Base-by-base conservation (phyloP, 306 rosid species). In the Clitoria ternatea region DNA sequence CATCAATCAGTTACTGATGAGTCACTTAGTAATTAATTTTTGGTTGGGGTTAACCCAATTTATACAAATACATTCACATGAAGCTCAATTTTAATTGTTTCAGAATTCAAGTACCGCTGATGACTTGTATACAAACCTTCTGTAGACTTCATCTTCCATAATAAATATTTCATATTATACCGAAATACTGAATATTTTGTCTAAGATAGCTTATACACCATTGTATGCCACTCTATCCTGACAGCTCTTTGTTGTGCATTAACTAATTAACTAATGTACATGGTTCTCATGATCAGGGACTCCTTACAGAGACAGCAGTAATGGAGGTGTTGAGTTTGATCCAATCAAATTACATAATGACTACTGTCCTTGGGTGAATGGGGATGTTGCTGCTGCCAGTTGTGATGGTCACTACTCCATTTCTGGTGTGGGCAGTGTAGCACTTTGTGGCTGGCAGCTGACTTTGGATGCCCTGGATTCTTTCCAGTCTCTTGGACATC, bases 321-420 rank as follows among this genome's bases (percentile, higher is more conserved):
- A 82, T 71, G 96, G 86, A 78, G 88, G 85, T 27, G 64, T 75
- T 44, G 99, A 95, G 73, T 95, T 95, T 80, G 95, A 95, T 69
- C 97, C 97, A 37, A 84, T 91, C 66, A 90, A 85, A 64, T 88
- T 82, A 71, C 99, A 95, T 85, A 88, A 87, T 73, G 91, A 91
- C 45, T 91, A 79, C 82, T 95, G 99, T 61, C 99, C 99, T 50
- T 95, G 99, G 99, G 97, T 95, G 80, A 91, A 95, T 64, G 92
- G 96, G 72, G 92, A 87, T 84, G 99, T 95, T 79, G 92, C 99
- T 36, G 97, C 92, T 68, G 96, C 99, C 47, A 92, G 99, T 48
- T 66, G 84, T 37, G 72, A 61, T 62, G 74, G 81, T 35, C 40
- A 78, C 76, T 73, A 78, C 70, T 79, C 90, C 53, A 75, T 79